Evolutionary conservation across 768 basidiomycete species (phyloP).

Genomic region (Termitomyces sp.): DNA sequence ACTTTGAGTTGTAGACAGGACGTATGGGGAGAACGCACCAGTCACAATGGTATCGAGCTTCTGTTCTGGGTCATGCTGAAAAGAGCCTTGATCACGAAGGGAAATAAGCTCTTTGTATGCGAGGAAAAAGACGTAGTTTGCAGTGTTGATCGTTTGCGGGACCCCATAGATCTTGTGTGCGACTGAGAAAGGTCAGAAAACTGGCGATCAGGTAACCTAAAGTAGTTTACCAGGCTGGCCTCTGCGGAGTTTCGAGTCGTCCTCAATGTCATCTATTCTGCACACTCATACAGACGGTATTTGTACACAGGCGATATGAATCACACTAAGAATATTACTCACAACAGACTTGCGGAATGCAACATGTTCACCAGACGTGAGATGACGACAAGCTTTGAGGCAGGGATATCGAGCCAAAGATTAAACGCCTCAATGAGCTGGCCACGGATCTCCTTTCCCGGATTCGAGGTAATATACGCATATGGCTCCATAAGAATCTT

Average conservation of each 20-base stretch:
- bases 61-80: constrained; percentile 18
- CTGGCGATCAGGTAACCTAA: neutral
- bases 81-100: constrained; percentile 31
- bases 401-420: constrained; percentile 79
- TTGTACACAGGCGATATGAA: neutral
- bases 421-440: constrained; percentile 93
- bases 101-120: constrained; percentile 82
- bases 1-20: neutral
- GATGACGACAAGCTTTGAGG: constrained; percentile 65
- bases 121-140: constrained; percentile 95
- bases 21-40: constrained; percentile 31
- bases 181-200: constrained; percentile 34
- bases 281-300: neutral
- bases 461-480: constrained; percentile 73
- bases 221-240: constrained; percentile 65
- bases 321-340: constrained; percentile 13
- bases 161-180: constrained; percentile 95
- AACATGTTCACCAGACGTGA: constrained; percentile 86
- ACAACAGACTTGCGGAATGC: constrained; percentile 92
- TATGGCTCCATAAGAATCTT: constrained; percentile 68
- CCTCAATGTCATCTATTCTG: constrained; percentile 94
- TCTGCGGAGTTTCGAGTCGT: constrained; percentile 79
- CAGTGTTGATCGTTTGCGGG: constrained; percentile 95
- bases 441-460: constrained; percentile 89
- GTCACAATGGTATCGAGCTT: constrained; percentile 72